Base-by-base conservation (phyloP, 768 basidiomycete species). In the Xerocomus potaroensis region DNA sequence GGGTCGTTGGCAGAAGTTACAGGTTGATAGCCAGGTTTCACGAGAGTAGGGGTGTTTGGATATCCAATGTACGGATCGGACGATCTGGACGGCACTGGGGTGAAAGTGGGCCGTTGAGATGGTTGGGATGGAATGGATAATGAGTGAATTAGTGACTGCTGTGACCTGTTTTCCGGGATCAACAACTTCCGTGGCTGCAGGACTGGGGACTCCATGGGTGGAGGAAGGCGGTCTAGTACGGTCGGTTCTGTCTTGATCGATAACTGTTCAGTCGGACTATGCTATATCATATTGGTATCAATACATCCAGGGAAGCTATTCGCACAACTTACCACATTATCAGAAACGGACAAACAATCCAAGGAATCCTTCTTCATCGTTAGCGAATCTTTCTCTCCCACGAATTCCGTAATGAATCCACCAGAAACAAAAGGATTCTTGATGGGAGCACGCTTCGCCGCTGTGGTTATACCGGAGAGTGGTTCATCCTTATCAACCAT, bases 351-450 rank as follows among this genome's bases (percentile, higher is more conserved):
- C 31, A 18, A 27, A 26, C n/a, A 42, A 9, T 66, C 64, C 12
- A 30, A 39, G 16, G 55, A 51, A 23, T 54, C 56, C 42, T 60
- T 64, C 34, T 23, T 57, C 11, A 46, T 60, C 8, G 45, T 54
- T 12, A 51, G 24, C 5, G 61, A 58, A 11, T 60, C 56, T 16
- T 57, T 58, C 29, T 54, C 54, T 16, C 65, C 66, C 26, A 66
- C 66, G 29, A 77, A 76, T 41, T 74, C 73, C 12, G 71, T 72
- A 47, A 76, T 61, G 37, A 75, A 72, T 16, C 77, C 75, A n/a
- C 69, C 73, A 9, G 76, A 76, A 10, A 78, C 70, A 45, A 79
- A 77, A n/a, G 75, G 69, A 56, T 73, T 77, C 35, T 59, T 57
- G 31, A 67, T 37, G 3, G 51, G 32, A 8, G 53, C 45, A 32